Evolutionary conservation across 1,139 yeast species (phyloP), one percentile per base, ranked within the genome.

Genomic region (Protomyces inundatus): DNA sequence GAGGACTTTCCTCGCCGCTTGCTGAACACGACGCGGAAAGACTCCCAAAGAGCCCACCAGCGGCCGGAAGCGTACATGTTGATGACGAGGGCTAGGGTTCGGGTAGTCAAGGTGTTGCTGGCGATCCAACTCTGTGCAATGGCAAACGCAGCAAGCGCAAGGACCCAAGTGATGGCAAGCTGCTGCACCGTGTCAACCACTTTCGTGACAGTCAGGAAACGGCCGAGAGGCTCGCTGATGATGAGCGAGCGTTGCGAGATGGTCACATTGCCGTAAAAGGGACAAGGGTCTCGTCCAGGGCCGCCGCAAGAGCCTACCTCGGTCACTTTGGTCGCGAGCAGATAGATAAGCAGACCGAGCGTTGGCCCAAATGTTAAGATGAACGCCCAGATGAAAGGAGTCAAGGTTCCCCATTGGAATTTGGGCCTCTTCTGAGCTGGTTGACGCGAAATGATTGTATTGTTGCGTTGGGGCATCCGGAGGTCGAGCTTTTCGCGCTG

Each of bases 1-100:
- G 55, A 52, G 6, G 37, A 7, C 23, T 52, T 32, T 12, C 40
- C 55, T 16, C 16, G 32, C 42, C 34, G 32, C 42, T 35, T 52
- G 55, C 37, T 33, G 1, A 52, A 23, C 6, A 35, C 12, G 55
- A 52, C 55, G n/a, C 16, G 9, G 32, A 16, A 42, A 3, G 55
- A 34, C 7, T 52, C 55, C 35, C 37, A 52, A 9, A 52, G 55
- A n/a, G 55, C 37, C 55, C 55, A 52, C 55, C 55, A 52, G 9
- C 55, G 55, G 4, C 55, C 55, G n/a, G 42, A 34, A 7, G 55
- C 55, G 23, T 52, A 52, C 55, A 52, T 52, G n/a, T 52, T 52
- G 55, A 52, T 35, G 33, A 52, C 55, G 12, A 52, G 42, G 1
- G 55, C 39, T 42, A 52, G 34, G 12, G 55, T 52, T 14, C 37